Evolutionary conservation across 2,329 filamentous ascomycete genomes (phyloP).

Genomic region (Monosporascus ibericus): DNA sequence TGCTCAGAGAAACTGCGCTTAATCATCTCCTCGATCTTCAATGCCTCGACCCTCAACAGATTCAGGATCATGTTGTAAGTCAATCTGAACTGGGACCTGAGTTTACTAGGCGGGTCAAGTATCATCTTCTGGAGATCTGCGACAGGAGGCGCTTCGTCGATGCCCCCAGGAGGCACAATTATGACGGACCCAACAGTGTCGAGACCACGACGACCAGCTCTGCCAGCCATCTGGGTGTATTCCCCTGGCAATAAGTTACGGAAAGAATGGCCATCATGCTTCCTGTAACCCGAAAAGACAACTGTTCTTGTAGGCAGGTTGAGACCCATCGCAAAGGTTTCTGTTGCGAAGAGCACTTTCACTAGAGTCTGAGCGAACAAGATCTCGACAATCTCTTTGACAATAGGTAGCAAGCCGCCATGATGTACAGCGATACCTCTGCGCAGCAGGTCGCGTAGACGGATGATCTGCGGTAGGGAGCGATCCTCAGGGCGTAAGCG

Average conservation of each 20-base stretch:
- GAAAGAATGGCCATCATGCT: constrained; percentile 90
- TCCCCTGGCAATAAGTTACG: constrained; percentile 88
- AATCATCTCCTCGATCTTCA: constrained; percentile 99
- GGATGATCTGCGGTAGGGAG: constrained; percentile 82
- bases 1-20: constrained; percentile 99
- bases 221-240: constrained; percentile 97
- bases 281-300: constrained; percentile 94
- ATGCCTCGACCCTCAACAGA: constrained; percentile 83
- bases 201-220: constrained; percentile 86
- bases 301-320: constrained; percentile 95
- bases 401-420: constrained; percentile 87
- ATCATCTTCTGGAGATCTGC: constrained; percentile 87
- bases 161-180: constrained; percentile 73
- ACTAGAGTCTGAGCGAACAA: constrained; percentile 91
- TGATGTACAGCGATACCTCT: constrained; percentile 95
- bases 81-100: constrained; percentile 90
- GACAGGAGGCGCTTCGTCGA: constrained; percentile 83
- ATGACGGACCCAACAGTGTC: constrained; percentile 93
- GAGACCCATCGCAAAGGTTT: constrained; percentile 97
- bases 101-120: constrained; percentile 87
- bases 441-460: constrained; percentile 76
- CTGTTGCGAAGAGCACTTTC: constrained; percentile 94
- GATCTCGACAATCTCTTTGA: constrained; percentile 97
- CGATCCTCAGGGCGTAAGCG: constrained; percentile 87
- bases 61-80: constrained; percentile 99